Percentiles rank a stretch among this genome's conserved stretches.
Conservation (phyloP, 441 rosid species). For the Eutrema salsugineum region DNA sequence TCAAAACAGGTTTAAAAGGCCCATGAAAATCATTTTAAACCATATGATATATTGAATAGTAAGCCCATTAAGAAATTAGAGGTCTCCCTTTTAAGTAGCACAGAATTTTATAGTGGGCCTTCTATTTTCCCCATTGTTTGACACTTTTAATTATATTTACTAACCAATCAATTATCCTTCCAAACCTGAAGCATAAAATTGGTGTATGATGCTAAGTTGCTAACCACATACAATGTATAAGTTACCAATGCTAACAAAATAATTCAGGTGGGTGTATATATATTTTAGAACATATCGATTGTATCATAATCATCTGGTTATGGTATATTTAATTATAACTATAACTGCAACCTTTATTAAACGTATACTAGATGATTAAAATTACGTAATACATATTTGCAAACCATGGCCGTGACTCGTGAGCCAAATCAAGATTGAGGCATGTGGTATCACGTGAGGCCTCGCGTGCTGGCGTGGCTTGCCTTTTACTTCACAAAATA, state of each 20-base stretch:
- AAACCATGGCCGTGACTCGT: not conserved
- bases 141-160: not conserved
- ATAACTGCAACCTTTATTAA: not conserved
- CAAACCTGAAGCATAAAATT: too few species aligned
- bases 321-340: not conserved
- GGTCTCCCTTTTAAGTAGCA: not conserved
- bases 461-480: constrained; percentile 47
- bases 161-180: too few species aligned
- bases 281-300: too few species aligned
- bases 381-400: not conserved
- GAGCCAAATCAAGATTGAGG: not conserved
- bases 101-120: not conserved
- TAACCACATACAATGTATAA: too few species aligned
- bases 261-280: too few species aligned
- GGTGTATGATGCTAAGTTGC: too few species aligned
- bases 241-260: too few species aligned
- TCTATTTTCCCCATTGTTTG: not conserved
- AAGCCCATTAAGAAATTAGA: not conserved
- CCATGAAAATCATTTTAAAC: not conserved
- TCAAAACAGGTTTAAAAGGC: not conserved
- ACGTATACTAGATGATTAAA: not conserved
- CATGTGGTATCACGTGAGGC: constrained; percentile 53
- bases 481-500: constrained; percentile 21
- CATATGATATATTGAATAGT: not conserved
- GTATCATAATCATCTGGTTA: too few species aligned